These are phyloP conservation scores for Penicillium sp. DNA, from an alignment of 2,329 filamentous ascomycete species.

Conservation along the genomic window DNA sequence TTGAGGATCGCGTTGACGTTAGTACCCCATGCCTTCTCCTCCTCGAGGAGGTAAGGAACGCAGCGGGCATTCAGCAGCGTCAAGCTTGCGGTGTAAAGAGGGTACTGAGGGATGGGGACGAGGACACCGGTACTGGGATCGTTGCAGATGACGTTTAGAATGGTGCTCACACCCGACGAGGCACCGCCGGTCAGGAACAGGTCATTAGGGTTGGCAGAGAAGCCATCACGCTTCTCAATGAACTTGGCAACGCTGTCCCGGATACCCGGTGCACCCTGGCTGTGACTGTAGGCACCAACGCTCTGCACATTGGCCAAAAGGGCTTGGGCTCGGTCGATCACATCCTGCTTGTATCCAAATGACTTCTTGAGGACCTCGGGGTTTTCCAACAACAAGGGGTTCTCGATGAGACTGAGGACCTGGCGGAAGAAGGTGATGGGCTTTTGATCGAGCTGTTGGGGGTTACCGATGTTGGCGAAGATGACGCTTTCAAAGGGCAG, in stretches of 20 bases:
- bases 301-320: conserved; percentile 82
- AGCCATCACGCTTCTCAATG: conserved; percentile 89
- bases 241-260: conserved; percentile 88
- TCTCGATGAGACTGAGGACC: conserved; percentile 88
- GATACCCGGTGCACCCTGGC: conserved; percentile 81
- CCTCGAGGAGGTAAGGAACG: conserved; percentile 93
- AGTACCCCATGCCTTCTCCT: conserved; percentile 82
- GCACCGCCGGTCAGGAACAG: conserved; percentile 92
- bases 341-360: conserved; percentile 87
- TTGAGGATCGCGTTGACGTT: conserved; percentile 74
- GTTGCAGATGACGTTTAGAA: conserved; percentile 85
- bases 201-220: conserved; percentile 73
- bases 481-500: conserved; percentile 90
- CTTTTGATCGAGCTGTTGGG: conserved; percentile 98
- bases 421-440: conserved; percentile 99
- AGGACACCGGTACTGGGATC: conserved; percentile 76
- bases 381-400: conserved; percentile 79
- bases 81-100: conserved; percentile 92
- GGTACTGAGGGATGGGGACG: conserved; percentile 96
- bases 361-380: conserved; percentile 71
- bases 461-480: conserved; percentile 98
- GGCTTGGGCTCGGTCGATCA: conserved; percentile 76
- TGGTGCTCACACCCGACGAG: conserved; percentile 90
- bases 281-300: conserved; percentile 95
- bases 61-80: conserved; percentile 78